phyloP scores from a whole-genome alignment of 164 flowering plant genomes.

The Amborella trichopoda region DNA sequence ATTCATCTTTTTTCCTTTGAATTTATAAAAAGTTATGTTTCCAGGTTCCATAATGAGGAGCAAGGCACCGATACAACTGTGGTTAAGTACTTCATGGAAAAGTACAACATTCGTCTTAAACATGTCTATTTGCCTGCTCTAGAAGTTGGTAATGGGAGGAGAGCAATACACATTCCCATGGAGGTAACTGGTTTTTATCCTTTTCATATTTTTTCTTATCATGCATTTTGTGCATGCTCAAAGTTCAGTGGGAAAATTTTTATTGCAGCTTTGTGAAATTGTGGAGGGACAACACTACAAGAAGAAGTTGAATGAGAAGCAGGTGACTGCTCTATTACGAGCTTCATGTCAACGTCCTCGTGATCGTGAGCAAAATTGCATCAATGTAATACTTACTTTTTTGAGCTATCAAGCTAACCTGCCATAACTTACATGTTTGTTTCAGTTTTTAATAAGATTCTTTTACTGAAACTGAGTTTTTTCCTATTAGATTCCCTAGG shows the following conservation, averaged over 20 bases:
- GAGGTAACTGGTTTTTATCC: too few relatives aligned
- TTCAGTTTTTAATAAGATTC: too few relatives aligned
- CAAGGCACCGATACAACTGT: slow-evolving; percentile 8
- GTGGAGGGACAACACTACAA: slow-evolving; percentile 48
- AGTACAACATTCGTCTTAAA: slow-evolving; percentile 7
- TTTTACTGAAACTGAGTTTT: too few relatives aligned
- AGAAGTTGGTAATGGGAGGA: slow-evolving; percentile 19
- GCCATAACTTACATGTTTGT: too few relatives aligned
- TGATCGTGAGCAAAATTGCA: slow-evolving; percentile 20
- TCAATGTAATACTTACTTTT: too few relatives aligned
- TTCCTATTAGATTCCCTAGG: too few relatives aligned
- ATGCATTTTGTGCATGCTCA: background rate
- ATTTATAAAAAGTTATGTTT: too few relatives aligned
- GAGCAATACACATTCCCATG: slow-evolving; percentile 19
- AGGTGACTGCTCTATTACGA: slow-evolving; percentile 40
- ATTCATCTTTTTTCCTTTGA: too few relatives aligned
- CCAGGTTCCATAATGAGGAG: slow-evolving; percentile 19
- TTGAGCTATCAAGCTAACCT: too few relatives aligned
- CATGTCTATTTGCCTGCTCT: slow-evolving; percentile 17
- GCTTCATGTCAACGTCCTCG: slow-evolving; percentile 61
- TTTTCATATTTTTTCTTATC: background rate
- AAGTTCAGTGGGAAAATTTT: background rate
- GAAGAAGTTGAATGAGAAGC: slow-evolving; percentile 53
- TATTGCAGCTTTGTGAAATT: slow-evolving; percentile 43
- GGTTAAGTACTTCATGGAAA: slow-evolving; percentile 15